Conservation (phyloP, 2,329 filamentous ascomycete genomes). For the Pleomassaria siparia region DNA sequence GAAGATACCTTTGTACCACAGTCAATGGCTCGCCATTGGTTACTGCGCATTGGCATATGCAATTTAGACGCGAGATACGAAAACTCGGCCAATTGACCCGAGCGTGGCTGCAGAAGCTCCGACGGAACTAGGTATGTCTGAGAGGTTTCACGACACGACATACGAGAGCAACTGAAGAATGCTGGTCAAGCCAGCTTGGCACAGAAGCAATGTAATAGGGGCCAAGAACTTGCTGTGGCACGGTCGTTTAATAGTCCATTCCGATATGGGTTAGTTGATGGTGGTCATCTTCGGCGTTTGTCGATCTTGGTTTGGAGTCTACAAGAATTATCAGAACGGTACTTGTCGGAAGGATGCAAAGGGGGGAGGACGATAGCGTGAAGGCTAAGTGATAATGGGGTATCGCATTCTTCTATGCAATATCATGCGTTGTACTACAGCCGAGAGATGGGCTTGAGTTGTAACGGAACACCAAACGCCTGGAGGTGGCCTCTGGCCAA, state of each 20-base stretch:
- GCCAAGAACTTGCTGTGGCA: background rate
- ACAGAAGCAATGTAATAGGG: background rate
- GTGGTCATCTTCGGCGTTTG: background rate
- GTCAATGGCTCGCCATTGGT: background rate
- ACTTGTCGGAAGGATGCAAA: background rate
- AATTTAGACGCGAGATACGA: background rate
- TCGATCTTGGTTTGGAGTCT: background rate
- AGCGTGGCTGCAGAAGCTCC: background rate
- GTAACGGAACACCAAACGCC: background rate
- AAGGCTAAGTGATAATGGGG: background rate
- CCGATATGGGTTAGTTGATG: background rate
- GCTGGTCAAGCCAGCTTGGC: background rate
- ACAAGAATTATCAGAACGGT: background rate
- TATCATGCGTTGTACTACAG: background rate
- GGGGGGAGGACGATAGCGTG: background rate
- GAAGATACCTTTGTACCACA: background rate
- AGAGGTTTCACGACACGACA: background rate
- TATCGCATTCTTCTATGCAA: slow-evolving; percentile 1
- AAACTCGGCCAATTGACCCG: background rate
- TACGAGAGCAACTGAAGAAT: background rate
- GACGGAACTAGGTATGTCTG: background rate
- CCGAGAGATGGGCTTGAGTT: background rate
- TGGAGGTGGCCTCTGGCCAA: background rate
- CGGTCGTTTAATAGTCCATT: background rate
- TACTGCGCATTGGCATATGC: background rate